phyloP scores from a whole-genome alignment of 2,329 filamentous ascomycete species.

The Venturia effusa region DNA sequence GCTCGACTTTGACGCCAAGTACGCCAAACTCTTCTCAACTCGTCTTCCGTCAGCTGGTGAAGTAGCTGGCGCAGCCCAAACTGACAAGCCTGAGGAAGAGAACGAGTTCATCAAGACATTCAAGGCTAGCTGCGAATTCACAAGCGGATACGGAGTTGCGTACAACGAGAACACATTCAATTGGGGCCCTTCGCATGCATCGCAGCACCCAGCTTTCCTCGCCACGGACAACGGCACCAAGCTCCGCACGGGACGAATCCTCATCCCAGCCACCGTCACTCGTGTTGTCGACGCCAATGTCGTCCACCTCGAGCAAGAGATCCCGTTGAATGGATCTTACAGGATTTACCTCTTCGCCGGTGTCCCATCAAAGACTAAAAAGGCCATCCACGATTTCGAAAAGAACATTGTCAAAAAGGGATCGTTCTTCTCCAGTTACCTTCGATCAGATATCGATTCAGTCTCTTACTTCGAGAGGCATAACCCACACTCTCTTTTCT shows the following conservation, averaged over 20 bases:
- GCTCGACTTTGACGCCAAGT: constrained; percentile 77
- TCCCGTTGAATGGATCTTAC: constrained; percentile 81
- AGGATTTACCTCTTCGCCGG: constrained; percentile 82
- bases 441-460: constrained; percentile 47
- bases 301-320: constrained; percentile 80
- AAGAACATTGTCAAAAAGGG: constrained; percentile 50
- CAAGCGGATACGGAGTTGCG: constrained; percentile 79
- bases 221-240: constrained; percentile 36
- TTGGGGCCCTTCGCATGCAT: constrained; percentile 65
- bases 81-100: constrained; percentile 35
- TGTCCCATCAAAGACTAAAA: constrained; percentile 44
- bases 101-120: constrained; percentile 83
- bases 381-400: constrained; percentile 61
- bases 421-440: constrained; percentile 63
- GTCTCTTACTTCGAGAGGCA: constrained; percentile 70
- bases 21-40: constrained; percentile 81
- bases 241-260: constrained; percentile 61
- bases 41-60: constrained; percentile 62
- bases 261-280: constrained; percentile 72
- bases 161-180: constrained; percentile 77
- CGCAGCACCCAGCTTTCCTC: constrained; percentile 59
- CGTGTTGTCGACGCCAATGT: constrained; percentile 81
- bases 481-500: constrained; percentile 76
- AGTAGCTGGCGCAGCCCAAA: constrained; percentile 45
- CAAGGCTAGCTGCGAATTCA: constrained; percentile 86